phyloP scores from a whole-genome alignment of 305 asterid species.

The Fraxinus angustifolia region DNA sequence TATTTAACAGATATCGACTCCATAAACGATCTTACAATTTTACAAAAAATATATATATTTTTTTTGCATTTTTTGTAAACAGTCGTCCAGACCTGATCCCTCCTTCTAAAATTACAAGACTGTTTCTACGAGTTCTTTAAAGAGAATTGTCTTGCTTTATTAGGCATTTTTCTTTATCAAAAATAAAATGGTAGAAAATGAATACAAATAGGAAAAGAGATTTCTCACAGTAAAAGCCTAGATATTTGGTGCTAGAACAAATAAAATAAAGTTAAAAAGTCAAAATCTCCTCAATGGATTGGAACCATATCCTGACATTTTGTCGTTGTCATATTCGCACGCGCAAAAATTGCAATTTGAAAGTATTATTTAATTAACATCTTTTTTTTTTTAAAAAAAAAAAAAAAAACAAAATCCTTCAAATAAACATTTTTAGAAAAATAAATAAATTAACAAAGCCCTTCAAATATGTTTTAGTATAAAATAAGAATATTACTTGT shows the following conservation, averaged over 20 bases:
- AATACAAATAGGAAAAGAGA: slow-evolving; percentile 3
- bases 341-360: slow-evolving; percentile 8
- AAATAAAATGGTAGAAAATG: neutral
- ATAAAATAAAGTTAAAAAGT: neutral
- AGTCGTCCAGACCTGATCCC: neutral
- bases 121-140: neutral
- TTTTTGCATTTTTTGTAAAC: neutral
- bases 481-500: neutral
- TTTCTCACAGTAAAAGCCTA: slow-evolving; percentile 15
- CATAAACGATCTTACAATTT: neutral
- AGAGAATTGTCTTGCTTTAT: neutral
- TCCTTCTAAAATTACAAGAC: neutral
- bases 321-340: slow-evolving; percentile 22
- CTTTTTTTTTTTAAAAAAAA: neutral
- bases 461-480: neutral
- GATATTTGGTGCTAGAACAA: slow-evolving; percentile 13
- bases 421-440: too few species aligned
- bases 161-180: neutral
- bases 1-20: neutral
- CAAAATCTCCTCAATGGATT: neutral
- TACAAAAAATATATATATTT: neutral
- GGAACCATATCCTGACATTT: slow-evolving; percentile 15
- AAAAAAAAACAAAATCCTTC: too few species aligned
- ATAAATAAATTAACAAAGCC: neutral
- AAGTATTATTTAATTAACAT: neutral